phyloP scores from a whole-genome alignment of 176 grass and related monocot genomes.

The Olyra latifolia region DNA sequence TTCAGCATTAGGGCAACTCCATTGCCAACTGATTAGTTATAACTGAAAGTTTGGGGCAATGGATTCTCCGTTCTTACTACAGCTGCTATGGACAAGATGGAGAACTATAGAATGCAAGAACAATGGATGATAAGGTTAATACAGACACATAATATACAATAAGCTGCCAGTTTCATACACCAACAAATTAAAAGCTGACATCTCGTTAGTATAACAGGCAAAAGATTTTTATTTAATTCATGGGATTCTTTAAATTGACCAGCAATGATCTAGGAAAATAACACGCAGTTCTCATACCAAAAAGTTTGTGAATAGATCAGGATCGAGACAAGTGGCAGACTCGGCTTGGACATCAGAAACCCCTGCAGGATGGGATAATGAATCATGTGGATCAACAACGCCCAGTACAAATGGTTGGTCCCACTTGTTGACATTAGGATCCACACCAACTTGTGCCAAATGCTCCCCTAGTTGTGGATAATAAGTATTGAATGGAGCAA shows the following conservation, averaged over 20 bases:
- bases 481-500: slow-evolving; percentile 99
- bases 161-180: background rate
- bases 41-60: slow-evolving; percentile 15
- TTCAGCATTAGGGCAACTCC: background rate
- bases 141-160: slow-evolving; percentile 7
- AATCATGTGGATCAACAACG: slow-evolving; percentile 90
- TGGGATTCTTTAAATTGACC: background rate
- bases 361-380: slow-evolving; percentile 92
- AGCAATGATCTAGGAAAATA: slow-evolving; percentile 19
- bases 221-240: background rate
- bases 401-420: slow-evolving; percentile 91
- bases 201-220: background rate
- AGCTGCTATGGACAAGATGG: background rate
- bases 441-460: slow-evolving; percentile 76
- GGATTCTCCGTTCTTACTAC: background rate
- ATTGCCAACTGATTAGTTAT: background rate
- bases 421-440: slow-evolving; percentile 84
- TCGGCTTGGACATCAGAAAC: slow-evolving; percentile 85
- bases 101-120: background rate
- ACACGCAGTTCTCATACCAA: slow-evolving; percentile 59
- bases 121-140: slow-evolving; percentile 12
- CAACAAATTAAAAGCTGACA: background rate
- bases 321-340: slow-evolving; percentile 78
- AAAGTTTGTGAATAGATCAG: slow-evolving; percentile 90
- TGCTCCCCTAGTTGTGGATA: slow-evolving; percentile 89